phyloP scores from a whole-genome alignment of 2,329 filamentous ascomycete species.

The Paracoccidioides brasiliensis region DNA sequence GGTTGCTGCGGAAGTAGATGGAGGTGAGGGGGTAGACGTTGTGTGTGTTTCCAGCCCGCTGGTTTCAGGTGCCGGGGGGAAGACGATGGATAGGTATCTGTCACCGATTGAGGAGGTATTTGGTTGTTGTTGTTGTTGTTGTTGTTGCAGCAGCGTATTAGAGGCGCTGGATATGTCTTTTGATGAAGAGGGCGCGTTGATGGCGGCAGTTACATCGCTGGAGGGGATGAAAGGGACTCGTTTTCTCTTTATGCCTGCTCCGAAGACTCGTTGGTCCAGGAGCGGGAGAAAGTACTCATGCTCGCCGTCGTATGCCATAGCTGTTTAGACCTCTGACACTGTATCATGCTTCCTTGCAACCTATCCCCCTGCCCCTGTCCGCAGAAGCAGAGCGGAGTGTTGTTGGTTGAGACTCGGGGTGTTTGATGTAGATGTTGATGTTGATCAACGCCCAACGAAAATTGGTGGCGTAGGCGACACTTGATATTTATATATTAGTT shows the following conservation, averaged over 20 bases:
- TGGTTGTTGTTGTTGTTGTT: constrained; percentile 1
- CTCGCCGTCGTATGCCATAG: constrained; percentile 30
- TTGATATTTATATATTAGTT: not conserved
- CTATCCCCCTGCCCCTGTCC: not conserved
- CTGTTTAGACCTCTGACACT: not conserved
- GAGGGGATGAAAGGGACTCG: constrained; percentile 47
- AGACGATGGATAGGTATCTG: constrained; percentile 36
- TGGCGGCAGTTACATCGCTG: constrained; percentile 21
- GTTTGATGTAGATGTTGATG: not conserved
- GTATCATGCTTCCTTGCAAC: not conserved
- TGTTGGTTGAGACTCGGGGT: not conserved
- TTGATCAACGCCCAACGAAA: not conserved
- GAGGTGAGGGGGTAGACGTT: not conserved
- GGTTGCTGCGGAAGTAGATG: constrained; percentile 2
- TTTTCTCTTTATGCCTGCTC: constrained; percentile 50
- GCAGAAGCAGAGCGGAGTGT: not conserved
- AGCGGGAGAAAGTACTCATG: constrained; percentile 46
- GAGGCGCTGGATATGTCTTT: constrained; percentile 15
- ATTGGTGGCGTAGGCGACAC: not conserved
- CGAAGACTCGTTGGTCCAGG: constrained; percentile 47
- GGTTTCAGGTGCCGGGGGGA: constrained; percentile 14
- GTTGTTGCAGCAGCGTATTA: constrained; percentile 10
- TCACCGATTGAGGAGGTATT: constrained; percentile 22
- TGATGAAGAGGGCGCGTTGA: constrained; percentile 16
- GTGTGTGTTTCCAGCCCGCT: not conserved